phyloP scores from a whole-genome alignment of 2,329 filamentous ascomycete species.

The Trichoderma simmonsii region DNA sequence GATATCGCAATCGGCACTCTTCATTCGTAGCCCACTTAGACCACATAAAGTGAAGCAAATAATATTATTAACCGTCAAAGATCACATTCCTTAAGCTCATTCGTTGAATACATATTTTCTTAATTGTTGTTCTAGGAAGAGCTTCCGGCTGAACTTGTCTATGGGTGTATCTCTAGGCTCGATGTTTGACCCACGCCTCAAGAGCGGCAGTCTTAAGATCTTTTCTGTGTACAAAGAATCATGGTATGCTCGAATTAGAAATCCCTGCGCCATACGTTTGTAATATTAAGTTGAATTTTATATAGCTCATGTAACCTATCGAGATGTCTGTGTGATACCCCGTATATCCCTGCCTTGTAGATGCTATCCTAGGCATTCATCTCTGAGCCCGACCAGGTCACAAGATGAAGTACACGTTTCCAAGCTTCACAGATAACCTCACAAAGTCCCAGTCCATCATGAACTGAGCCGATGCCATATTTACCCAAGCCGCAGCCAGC shows the following conservation, averaged over 20 bases:
- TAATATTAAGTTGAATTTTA: too few species aligned
- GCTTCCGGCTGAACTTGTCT: not conserved
- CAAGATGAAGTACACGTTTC: not conserved
- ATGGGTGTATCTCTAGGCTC: too few species aligned
- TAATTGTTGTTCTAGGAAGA: not conserved
- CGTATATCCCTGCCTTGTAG: too few species aligned
- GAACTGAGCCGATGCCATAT: not conserved
- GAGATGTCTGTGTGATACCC: not conserved
- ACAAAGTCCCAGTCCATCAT: not conserved
- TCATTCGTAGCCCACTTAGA: not conserved
- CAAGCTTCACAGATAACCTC: not conserved
- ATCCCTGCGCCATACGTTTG: too few species aligned
- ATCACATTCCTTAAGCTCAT: not conserved
- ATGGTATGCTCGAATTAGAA: fast-evolving
- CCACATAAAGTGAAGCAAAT: not conserved
- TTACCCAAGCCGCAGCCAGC: not conserved
- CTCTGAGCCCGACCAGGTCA: not conserved
- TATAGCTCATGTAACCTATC: not conserved
- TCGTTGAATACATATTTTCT: not conserved
- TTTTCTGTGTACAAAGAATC: too few species aligned
- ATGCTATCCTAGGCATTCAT: not conserved
- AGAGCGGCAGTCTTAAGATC: too few species aligned
- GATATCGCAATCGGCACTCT: not conserved
- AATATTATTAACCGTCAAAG: not conserved
- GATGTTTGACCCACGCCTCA: too few species aligned